Percentiles rank a stretch among this genome's conserved stretches.
Evolutionary conservation across 495 filamentous ascomycete genomes (phyloP).

Genomic region (Geoglossum glabrum): DNA sequence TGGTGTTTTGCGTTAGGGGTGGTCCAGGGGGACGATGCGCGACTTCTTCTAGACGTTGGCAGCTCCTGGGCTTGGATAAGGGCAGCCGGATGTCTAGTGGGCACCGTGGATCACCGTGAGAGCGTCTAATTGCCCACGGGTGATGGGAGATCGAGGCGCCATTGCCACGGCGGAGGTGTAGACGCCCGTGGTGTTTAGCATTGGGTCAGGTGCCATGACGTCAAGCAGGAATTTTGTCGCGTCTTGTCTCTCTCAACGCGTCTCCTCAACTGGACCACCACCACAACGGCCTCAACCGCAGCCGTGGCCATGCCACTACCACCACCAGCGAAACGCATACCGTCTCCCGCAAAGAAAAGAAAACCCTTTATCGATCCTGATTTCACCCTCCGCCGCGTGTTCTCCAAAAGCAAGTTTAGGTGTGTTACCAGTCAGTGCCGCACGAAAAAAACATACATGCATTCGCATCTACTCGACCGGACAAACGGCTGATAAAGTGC

Average conservation of each 20-base stretch:
- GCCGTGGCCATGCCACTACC: neutral
- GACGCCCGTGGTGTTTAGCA: too few relatives aligned
- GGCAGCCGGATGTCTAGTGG: too few relatives aligned
- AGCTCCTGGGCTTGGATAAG: too few relatives aligned
- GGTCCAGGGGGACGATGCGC: too few relatives aligned
- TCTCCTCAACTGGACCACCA: neutral
- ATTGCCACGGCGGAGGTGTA: too few relatives aligned
- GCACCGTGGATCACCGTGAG: too few relatives aligned
- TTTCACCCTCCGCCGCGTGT: slow-evolving; percentile 66
- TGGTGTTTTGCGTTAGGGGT: too few relatives aligned
- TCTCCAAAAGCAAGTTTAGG: slow-evolving; percentile 58
- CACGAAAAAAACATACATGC: neutral
- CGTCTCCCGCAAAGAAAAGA: neutral
- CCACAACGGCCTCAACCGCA: neutral
- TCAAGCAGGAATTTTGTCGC: neutral
- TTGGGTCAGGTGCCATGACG: neutral
- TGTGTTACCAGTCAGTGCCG: slow-evolving; percentile 14
- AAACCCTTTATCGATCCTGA: slow-evolving; percentile 39
- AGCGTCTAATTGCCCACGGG: too few relatives aligned
- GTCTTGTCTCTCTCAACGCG: neutral
- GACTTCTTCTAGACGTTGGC: too few relatives aligned
- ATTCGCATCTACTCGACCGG: neutral
- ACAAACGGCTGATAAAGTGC: slow-evolving; percentile 9
- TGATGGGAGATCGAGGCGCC: too few relatives aligned
- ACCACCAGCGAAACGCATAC: neutral